Evolutionary conservation across 192 early-diverging fungal genomes (phyloP), one percentile per base, ranked within the genome.

Genomic region (Backusella westeae): DNA sequence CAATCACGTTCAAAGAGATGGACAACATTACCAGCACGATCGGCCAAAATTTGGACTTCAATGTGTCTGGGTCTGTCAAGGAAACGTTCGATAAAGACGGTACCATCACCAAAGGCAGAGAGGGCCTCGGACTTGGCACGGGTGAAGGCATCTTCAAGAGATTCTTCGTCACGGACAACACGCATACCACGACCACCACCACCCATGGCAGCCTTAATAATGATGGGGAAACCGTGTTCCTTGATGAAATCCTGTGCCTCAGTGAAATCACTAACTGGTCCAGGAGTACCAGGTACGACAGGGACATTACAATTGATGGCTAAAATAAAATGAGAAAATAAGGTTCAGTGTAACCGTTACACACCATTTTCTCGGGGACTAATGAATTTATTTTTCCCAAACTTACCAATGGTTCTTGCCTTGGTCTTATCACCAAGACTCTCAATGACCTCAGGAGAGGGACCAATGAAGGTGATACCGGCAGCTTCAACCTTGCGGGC

Each of bases 131-230:
- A 93, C 23, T 88, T 89, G 19, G 96, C 95, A 46, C 94, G 93
- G 49, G 92, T 87, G 81, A 98, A 97, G 8, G 93, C 83, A 68
- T 90, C 87, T 38, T 87, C 89, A n/a, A 98, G 88, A 29, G 91
- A 87, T 4, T 87, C 85, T 52, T 81, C 80, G 67, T 91, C 89
- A 74, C 94, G 90, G 49, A 97, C 96, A 9, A 97, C 96, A 77
- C 97, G 92, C 96, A 99, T 98, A 75, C 94, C 97, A 77, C 95
- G 93, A 41, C 97, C 97, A 78, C 97, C 97, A 73, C 97, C 97
- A 59, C 97, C 97, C 91, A 95, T 95, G 12, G 96, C 94, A 7
- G 97, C 96, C 84, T 99, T 99, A 88, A 99, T 96, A 73, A 99
- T 97, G 74, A 98, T 88, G 0, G 96, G 96, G 84, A 95, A 92